Base-by-base conservation (phyloP, 176 grass and related monocot species). In the Puya raimondii region DNA sequence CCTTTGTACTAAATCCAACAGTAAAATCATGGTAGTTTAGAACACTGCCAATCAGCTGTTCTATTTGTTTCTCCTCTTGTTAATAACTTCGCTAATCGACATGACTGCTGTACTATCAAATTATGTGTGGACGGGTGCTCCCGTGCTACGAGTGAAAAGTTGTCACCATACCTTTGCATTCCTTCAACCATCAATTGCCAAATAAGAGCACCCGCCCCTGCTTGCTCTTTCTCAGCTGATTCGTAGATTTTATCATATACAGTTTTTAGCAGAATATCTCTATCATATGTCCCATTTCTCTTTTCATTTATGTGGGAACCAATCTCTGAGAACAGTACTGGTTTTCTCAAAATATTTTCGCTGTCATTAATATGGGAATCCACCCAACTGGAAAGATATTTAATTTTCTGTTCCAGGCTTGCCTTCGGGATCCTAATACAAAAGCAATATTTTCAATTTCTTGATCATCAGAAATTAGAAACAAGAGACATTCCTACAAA, bases 151-250 rank as follows among this genome's bases (percentile, higher is more conserved):
- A 97, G 16, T 33, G 93, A 87, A 69, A 97, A 97, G 49, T 87
- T 51, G 61, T 97, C 93, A 48, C 49, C 47, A 65, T 89, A 92
- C 72, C 65, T 83, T 12, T 73, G 84, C 50, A 65, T 90, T 69
- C 87, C 86, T 87, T 90, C 89, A 14, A 92, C 79, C 66, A 89
- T 90, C 75, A 92, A 74, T 69, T 97, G 93, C 93, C 93, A 97
- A 77, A 97, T 81, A 23, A 97, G 84, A 81, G 89, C 86, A 22
- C 93, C 93, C 21, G 79, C 72, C 67, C 89, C 93, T 69, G 86
- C 89, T 70, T 82, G 79, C 59, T 50, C 53, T 47, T 81, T 90
- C 75, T 76, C 87, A 10, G 89, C 89, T 33, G 93, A 97, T 65
- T 83, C 72, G 1, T 85, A 92, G 47, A 97, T 80, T 75, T 90